Base-by-base conservation (phyloP, 331 rosid genomes). In the Telfairia occidentalis region DNA sequence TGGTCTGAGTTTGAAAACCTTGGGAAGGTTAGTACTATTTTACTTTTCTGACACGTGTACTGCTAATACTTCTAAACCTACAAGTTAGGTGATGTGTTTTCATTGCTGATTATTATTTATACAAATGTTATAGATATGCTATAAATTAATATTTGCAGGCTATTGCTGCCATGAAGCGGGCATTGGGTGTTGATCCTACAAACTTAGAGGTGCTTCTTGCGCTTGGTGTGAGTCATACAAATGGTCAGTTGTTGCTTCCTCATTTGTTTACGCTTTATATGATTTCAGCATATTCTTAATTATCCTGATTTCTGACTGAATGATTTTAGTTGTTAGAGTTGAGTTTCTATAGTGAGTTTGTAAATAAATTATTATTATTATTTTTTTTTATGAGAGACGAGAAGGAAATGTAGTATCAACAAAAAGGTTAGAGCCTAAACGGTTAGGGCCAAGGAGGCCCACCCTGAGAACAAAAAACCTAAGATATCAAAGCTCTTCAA, bases 151-250 rank as follows among this genome's bases (percentile, higher is more conserved):
- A 71, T 78, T n/a, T 57, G 77, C 92, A 95, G 99, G 99, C 99
- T 40, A 95, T 95, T 78, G 93, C 99, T 77, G 99, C 97, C 3
- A 95, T 95, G 99, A 90, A 92, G 97, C 96, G 92, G 24, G 99
- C 99, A 7, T 90, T 90, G 61, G 97, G 92, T 81, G 99, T 95
- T 73, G 93, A 95, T 87, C 87, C 99, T 57, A 85, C 96, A 86
- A 92, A 92, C 80, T 83, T 91, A 72, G 99, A 95, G 85, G 99
- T 95, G 86, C 99, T 95, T 87, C 99, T 95, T 81, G 96, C 99
- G 73, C 99, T 95, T 75, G 99, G 99, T 79, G 99, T 95, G 77
- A 95, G 99, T 83, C 97, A 95, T 83, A 95, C 99, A 66, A 95
- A 95, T 83, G 99, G 99, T 95, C 49, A 81, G 96, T 87, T 76